A percentile compares a stretch with the other conserved stretches of the same genome.
These are phyloP conservation scores for Termitomyces sp. DNA, from an alignment of 768 basidiomycete genomes.

Conservation along the genomic window DNA sequence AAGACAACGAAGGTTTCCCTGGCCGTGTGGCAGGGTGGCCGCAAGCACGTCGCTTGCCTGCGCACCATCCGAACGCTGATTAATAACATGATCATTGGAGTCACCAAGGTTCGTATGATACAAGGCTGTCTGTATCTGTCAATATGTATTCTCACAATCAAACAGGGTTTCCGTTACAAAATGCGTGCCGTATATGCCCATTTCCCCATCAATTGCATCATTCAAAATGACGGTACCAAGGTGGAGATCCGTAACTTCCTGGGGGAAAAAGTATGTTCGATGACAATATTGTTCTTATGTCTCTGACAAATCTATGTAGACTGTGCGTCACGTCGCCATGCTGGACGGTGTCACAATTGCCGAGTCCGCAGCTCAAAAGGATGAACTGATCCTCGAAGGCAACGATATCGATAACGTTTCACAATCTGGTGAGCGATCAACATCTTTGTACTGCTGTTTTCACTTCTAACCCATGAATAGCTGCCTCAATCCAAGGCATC, in stretches of 20 bases:
- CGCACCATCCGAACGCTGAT: slow-evolving; percentile 94
- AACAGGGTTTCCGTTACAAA: slow-evolving; percentile 98
- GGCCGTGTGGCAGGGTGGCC: slow-evolving; percentile 95
- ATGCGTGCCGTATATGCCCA: slow-evolving; percentile 99
- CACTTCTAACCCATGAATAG: slow-evolving; percentile 27
- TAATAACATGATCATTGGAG: slow-evolving; percentile 96
- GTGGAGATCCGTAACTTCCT: slow-evolving; percentile 95
- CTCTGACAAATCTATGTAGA: slow-evolving; percentile 37
- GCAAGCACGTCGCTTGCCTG: slow-evolving; percentile 98
- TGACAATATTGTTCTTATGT: neutral
- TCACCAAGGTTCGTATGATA: slow-evolving; percentile 68
- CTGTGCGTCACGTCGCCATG: slow-evolving; percentile 90
- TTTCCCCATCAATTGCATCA: slow-evolving; percentile 99
- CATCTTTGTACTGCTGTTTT: neutral
- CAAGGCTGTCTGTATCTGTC: too few relatives aligned
- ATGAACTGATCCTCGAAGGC: slow-evolving; percentile 90
- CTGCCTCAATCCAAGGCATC: slow-evolving; percentile 94
- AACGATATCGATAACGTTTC: slow-evolving; percentile 97
- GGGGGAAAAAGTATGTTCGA: slow-evolving; percentile 75
- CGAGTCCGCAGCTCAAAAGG: slow-evolving; percentile 91
- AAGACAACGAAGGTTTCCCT: slow-evolving; percentile 79
- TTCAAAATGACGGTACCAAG: slow-evolving; percentile 63
- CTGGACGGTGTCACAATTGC: slow-evolving; percentile 76
- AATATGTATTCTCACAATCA: neutral
- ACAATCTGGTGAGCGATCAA: slow-evolving; percentile 66